Conservation (phyloP, 305 asterid species). For the Petunia hybrid region DNA sequence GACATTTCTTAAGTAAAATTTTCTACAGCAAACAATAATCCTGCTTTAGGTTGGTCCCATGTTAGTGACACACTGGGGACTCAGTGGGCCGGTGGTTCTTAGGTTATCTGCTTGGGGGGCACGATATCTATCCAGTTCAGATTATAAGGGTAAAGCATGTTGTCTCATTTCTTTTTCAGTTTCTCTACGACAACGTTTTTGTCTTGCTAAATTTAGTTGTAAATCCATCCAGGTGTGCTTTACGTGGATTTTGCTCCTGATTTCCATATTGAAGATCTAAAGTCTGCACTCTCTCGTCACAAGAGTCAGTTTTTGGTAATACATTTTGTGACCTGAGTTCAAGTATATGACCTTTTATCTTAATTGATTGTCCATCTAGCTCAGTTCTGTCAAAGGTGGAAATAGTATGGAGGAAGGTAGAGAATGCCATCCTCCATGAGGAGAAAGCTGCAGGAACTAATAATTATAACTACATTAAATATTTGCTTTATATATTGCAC, state of each 20-base stretch:
- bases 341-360: neutral
- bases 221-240: conserved; percentile 65
- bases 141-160: conserved; percentile 68
- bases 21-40: conserved; percentile 36
- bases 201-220: conserved; percentile 36
- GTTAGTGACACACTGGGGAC: conserved; percentile 97
- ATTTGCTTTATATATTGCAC: neutral
- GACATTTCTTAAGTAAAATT: conserved; percentile 26
- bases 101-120: conserved; percentile 99
- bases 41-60: conserved; percentile 80
- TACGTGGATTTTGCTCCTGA: conserved; percentile 88
- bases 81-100: conserved; percentile 95
- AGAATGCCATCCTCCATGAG: conserved; percentile 1
- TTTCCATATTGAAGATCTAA: conserved; percentile 67
- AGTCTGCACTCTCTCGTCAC: conserved; percentile 65
- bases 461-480: neutral
- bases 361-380: neutral
- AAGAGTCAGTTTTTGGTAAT: conserved; percentile 73
- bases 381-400: conserved; percentile 19
- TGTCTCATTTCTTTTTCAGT: conserved; percentile 18
- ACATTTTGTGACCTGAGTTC: conserved; percentile 29
- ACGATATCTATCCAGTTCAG: conserved; percentile 70
- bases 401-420: conserved; percentile 6
- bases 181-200: conserved; percentile 13
- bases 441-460: neutral